Evolutionary conservation across 805 yeast species (phyloP).

Genomic region (Vanderwaltozyma yarrowii): DNA sequence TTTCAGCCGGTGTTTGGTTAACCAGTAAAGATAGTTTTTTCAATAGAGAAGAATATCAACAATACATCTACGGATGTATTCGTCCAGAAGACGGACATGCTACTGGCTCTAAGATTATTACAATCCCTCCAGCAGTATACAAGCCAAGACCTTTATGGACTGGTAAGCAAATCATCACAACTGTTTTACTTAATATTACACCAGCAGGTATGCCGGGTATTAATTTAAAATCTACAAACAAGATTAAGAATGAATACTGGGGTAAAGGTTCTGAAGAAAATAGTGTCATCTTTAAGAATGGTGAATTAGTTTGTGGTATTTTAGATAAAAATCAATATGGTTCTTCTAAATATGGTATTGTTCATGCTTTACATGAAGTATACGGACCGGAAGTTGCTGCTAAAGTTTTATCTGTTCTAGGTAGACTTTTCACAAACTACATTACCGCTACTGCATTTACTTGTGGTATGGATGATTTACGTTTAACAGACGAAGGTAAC

Average conservation of each 20-base stretch:
- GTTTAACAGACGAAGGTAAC: constrained; percentile 87
- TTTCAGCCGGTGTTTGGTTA: constrained; percentile 98
- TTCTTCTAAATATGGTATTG: constrained; percentile 93
- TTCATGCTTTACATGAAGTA: constrained; percentile 91
- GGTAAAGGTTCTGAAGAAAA: constrained; percentile 76
- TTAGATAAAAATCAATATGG: constrained; percentile 98
- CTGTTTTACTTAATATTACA: constrained; percentile 80
- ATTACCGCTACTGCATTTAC: constrained; percentile 89
- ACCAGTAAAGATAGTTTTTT: constrained; percentile 88
- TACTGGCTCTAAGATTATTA: constrained; percentile 51
- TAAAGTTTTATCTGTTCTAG: constrained; percentile 79
- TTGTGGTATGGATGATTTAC: constrained; percentile 99
- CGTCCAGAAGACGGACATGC: constrained; percentile 98
- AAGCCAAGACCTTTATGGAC: constrained; percentile 94
- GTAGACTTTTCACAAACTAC: constrained; percentile 89
- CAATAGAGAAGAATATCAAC: constrained; percentile 87
- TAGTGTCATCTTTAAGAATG: constrained; percentile 74
- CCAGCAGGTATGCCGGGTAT: constrained; percentile 87
- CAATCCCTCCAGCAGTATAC: constrained; percentile 80
- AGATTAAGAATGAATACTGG: constrained; percentile 94
- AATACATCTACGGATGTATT: constrained; percentile 83
- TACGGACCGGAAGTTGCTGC: constrained; percentile 91
- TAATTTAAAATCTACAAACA: constrained; percentile 73
- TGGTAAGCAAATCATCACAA: constrained; percentile 92
- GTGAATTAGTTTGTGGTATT: constrained; percentile 85